Evolutionary conservation across 306 rosid species (phyloP).

Genomic region (Trichosanthes cucumerina): DNA sequence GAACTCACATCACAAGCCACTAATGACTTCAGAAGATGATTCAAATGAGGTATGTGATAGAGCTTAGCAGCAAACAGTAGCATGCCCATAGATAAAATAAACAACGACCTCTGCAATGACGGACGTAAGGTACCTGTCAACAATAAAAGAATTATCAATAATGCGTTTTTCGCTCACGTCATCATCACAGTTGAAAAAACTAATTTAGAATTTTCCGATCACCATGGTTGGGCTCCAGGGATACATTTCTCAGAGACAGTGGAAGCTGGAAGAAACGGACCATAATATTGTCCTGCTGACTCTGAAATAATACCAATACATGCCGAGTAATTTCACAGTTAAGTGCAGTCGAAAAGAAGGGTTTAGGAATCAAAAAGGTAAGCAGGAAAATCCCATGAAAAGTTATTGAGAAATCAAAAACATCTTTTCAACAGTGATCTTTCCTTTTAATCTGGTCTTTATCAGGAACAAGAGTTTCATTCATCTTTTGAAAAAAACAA

Average conservation of each 20-base stretch:
- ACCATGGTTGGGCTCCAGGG: conserved; percentile 67
- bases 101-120: conserved; percentile 56
- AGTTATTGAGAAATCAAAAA: neutral
- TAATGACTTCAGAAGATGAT: conserved; percentile 49
- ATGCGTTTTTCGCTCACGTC: neutral
- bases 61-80: conserved; percentile 63
- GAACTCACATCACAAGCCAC: conserved; percentile 58
- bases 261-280: conserved; percentile 79
- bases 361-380: neutral
- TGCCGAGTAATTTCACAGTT: conserved; percentile 2
- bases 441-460: neutral
- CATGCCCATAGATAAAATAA: conserved; percentile 67
- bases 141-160: neutral
- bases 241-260: conserved; percentile 58
- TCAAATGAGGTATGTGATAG: conserved; percentile 65
- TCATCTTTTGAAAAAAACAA: neutral
- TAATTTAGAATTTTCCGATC: neutral
- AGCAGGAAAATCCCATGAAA: neutral
- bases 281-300: conserved; percentile 46
- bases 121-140: conserved; percentile 56
- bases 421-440: neutral
- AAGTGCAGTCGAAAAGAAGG: neutral
- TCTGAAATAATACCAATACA: conserved; percentile 49
- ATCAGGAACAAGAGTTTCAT: neutral
- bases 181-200: neutral